Base-by-base conservation (phyloP, 75 land plant genomes). In the Ceratopteris richardii region DNA sequence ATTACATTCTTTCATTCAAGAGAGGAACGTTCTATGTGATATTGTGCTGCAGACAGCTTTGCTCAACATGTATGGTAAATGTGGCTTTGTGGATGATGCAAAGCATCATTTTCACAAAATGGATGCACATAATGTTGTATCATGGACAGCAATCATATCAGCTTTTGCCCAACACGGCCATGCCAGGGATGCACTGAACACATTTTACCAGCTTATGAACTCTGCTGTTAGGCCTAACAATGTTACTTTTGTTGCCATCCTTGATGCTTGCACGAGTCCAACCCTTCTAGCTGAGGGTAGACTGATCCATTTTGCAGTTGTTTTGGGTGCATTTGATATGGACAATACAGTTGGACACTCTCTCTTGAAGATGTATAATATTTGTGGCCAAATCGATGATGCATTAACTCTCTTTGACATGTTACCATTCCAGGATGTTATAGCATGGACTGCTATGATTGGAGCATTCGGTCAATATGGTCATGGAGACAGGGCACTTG, bases 71-170 rank as follows among this genome's bases (percentile, higher is more conserved):
- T 65, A 65, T 65, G 67, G 29, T 18, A 56, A 65, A 24, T 30
- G 67, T 41, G 62, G 67, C 1, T 36, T 22, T 30, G 36, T 55
- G 10, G 67, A 44, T 17, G 30, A 56, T 18, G 67, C 61, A 57
- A 31, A 21, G 46, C 44, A 42, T 31, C 47, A 58, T 5, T 65
- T 65, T 41, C 46, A 55, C 11, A 26, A 10, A 27, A 57, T 65
- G 46, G 20, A 12, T 43, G 13, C 36, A 29, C 52, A 40, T n/a
- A 40, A 65, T 27, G 33, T 55, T 24, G 61, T 57, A 12, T 40
- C 67, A 21, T 56, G 67, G 67, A 63, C 30, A 46, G 65, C 57
- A 27, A 55, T 65, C 5, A 41, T 65, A 31, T 42, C 60, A 55
- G 67, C 60, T 17, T 65, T 31, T 28, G 44, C 31, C 13, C 60